A percentile compares a stretch with the other conserved stretches of the same genome.
phyloP scores from a whole-genome alignment of 805 yeast genomes.

The Hagleromyces aurorensis region DNA sequence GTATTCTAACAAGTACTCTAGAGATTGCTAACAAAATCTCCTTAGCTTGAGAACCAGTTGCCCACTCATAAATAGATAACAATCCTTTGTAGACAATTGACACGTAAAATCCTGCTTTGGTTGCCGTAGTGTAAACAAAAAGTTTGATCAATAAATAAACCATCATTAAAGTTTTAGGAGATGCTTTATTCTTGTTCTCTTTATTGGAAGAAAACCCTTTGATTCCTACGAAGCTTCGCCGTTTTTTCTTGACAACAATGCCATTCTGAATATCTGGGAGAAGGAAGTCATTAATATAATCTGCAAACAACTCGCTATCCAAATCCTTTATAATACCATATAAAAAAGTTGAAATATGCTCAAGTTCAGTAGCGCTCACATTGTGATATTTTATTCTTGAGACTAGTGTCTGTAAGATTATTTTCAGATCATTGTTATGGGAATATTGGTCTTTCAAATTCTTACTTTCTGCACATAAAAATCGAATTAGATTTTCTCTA shows the following conservation, averaged over 20 bases:
- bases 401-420: no score
- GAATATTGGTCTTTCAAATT: no score
- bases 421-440: no score
- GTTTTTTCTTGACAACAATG: constrained; percentile 5
- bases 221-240: constrained; percentile 11
- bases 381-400: no score
- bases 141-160: constrained; percentile 22
- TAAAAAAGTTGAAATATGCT: no score
- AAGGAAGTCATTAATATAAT: constrained; percentile 38
- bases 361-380: no score
- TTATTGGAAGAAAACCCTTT: constrained; percentile 3
- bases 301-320: constrained; percentile 46
- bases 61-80: constrained; percentile 30
- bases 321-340: constrained; percentile 31
- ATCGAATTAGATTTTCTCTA: no score
- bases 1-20: constrained; percentile 45
- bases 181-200: no score
- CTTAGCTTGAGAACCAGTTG: constrained; percentile 31
- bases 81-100: constrained; percentile 19
- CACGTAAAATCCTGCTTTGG: constrained; percentile 24
- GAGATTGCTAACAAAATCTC: constrained; percentile 40
- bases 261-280: constrained; percentile 5
- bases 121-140: constrained; percentile 20
- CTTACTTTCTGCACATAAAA: no score
- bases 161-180: no score